A percentile compares a stretch with the other conserved stretches of the same genome.
These are phyloP conservation scores for Monilinia laxa DNA, from an alignment of 2,329 filamentous ascomycete genomes.

Conservation along the genomic window DNA sequence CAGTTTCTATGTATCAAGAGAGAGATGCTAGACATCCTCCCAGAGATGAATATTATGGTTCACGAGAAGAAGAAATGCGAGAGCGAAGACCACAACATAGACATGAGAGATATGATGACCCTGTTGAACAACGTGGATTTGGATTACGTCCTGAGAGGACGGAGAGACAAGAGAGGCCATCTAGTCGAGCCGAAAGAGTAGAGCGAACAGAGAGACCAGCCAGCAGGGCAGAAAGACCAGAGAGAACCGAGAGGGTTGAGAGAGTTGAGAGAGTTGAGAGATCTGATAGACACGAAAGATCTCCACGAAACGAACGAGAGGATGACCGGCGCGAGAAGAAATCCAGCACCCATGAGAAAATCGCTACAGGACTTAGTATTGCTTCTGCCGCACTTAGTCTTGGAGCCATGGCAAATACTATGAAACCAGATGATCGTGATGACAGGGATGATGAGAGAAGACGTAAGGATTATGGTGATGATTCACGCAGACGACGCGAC, in stretches of 20 bases:
- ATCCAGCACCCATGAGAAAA: slow-evolving; percentile 34
- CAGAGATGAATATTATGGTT: slow-evolving; percentile 39
- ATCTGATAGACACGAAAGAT: slow-evolving; percentile 27
- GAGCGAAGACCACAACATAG: slow-evolving; percentile 27
- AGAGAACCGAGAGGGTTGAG: slow-evolving; percentile 26
- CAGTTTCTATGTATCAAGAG: slow-evolving; percentile 37
- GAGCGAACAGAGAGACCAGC: slow-evolving; percentile 17
- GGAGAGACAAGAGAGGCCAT: slow-evolving; percentile 22
- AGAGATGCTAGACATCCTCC: slow-evolving; percentile 28
- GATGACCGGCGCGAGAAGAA: slow-evolving; percentile 27
- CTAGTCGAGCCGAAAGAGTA: slow-evolving; percentile 15
- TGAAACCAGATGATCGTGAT: slow-evolving; percentile 36
- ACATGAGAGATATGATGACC: slow-evolving; percentile 37
- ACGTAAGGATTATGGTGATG: slow-evolving; percentile 37
- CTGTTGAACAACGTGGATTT: slow-evolving; percentile 33
- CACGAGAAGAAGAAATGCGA: slow-evolving; percentile 34
- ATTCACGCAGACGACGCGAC: slow-evolving; percentile 33
- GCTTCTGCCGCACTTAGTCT: slow-evolving; percentile 40
- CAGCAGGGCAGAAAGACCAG: slow-evolving; percentile 7
- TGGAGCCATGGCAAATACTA: slow-evolving; percentile 36
- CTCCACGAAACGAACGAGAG: slow-evolving; percentile 23
- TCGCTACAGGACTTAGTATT: slow-evolving; percentile 39
- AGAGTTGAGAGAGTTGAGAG: slow-evolving; percentile 25
- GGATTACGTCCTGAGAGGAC: slow-evolving; percentile 31
- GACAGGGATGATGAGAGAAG: slow-evolving; percentile 34